A percentile compares a stretch with the other conserved stretches of the same genome.
phyloP scores from a whole-genome alignment of 1,284 basidiomycete species.

The Lentinus polychrous region DNA sequence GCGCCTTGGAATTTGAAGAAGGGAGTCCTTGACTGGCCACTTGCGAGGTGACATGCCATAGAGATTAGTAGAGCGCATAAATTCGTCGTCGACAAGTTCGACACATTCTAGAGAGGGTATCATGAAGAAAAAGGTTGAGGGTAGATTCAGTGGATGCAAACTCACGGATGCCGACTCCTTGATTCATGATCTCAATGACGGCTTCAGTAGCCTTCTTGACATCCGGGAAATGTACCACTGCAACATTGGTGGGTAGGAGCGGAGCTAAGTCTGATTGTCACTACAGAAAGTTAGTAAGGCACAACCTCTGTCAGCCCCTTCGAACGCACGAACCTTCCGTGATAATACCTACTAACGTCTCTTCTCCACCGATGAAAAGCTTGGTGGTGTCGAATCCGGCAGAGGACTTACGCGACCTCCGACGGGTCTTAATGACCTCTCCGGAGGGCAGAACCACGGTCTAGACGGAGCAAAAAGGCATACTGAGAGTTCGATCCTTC shows the following conservation, averaged over 20 bases:
- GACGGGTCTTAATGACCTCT: conserved; percentile 89
- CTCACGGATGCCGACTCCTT: conserved; percentile 66
- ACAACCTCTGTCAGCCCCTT: conserved; percentile 22
- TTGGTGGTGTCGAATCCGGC: conserved; percentile 91
- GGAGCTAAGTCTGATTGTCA: conserved; percentile 80
- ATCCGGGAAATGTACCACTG: conserved; percentile 62
- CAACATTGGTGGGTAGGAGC: conserved; percentile 69
- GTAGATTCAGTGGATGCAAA: conserved; percentile 8
- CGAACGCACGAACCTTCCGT: conserved; percentile 59
- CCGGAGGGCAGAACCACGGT: conserved; percentile 88
- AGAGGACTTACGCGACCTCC: conserved; percentile 81
- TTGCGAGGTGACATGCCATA: conserved; percentile 50
- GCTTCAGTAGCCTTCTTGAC: conserved; percentile 66
- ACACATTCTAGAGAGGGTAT: conserved; percentile 45
- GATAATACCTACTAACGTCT: conserved; percentile 88
- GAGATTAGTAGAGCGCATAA: conserved; percentile 66
- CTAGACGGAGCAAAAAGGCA: conserved; percentile 29
- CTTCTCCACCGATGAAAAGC: conserved; percentile 92
- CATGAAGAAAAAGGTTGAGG: neutral
- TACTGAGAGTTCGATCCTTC: neutral
- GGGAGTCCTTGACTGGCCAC: conserved; percentile 65
- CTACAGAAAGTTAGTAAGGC: conserved; percentile 27
- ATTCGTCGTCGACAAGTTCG: conserved; percentile 68
- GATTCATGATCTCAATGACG: conserved; percentile 68
- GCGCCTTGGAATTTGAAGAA: conserved; percentile 88